Evolutionary conservation across 75 land plant genomes (phyloP).

Genomic region (Gnetum montanum): DNA sequence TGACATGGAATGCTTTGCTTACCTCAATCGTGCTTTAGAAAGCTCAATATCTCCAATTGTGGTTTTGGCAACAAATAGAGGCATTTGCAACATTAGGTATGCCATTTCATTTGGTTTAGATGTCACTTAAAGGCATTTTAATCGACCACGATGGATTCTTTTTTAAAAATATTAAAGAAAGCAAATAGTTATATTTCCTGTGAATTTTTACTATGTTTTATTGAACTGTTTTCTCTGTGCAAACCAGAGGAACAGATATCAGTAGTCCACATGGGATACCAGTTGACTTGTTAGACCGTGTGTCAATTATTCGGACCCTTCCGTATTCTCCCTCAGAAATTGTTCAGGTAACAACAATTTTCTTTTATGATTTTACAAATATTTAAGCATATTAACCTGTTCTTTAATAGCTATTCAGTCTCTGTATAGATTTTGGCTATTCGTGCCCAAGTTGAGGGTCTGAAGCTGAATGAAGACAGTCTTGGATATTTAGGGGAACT

Average conservation of each 20-base stretch:
- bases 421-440: constrained; percentile 76
- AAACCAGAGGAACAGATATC: constrained; percentile 95
- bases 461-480: constrained; percentile 77
- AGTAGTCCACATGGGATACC: constrained; percentile 97
- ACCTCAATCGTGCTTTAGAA: constrained; percentile 92
- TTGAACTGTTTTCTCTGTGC: no score
- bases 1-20: constrained; percentile 97
- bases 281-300: constrained; percentile 85
- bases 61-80: constrained; percentile 96
- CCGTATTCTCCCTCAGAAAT: constrained; percentile 88
- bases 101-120: no score
- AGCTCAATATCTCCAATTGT: constrained; percentile 94
- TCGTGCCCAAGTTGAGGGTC: constrained; percentile 89
- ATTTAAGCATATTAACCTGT: no score
- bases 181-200: no score
- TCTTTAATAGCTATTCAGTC: constrained; percentile 3
- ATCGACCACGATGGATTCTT: no score
- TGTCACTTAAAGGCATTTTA: no score
- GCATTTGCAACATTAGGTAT: constrained; percentile 88
- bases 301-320: constrained; percentile 80
- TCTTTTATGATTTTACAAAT: neutral
- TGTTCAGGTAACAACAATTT: constrained; percentile 93
- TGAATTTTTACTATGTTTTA: no score
- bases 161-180: no score
- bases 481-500: constrained; percentile 84